Evolutionary conservation across 495 filamentous ascomycete genomes (phyloP).

Genomic region (Aspergillus conjunctus): DNA sequence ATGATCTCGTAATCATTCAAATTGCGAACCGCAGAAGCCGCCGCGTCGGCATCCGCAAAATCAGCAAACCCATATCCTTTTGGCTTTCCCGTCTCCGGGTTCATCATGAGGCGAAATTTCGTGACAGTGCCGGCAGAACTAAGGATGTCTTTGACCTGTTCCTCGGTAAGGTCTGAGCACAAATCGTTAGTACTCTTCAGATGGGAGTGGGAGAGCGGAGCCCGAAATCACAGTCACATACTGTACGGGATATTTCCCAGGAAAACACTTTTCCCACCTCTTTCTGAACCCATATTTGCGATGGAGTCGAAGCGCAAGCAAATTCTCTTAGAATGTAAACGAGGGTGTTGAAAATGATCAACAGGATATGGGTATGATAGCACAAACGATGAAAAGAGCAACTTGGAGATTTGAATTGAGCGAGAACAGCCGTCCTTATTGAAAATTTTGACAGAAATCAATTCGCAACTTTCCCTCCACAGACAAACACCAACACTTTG

Average conservation of each 20-base stretch:
- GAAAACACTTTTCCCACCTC: conserved; percentile 69
- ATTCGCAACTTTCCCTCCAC: background rate
- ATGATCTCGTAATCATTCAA: conserved; percentile 95
- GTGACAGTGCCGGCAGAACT: conserved; percentile 82
- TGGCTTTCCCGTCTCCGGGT: conserved; percentile 89
- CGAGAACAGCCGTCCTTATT: too few species aligned
- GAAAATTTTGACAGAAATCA: too few species aligned
- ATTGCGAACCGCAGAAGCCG: conserved; percentile 92
- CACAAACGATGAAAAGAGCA: background rate
- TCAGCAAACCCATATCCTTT: conserved; percentile 98
- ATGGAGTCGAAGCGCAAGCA: conserved; percentile 8
- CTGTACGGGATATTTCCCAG: conserved; percentile 81
- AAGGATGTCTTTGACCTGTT: conserved; percentile 91
- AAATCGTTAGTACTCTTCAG: conserved; percentile 3
- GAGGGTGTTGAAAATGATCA: background rate
- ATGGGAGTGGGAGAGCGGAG: background rate
- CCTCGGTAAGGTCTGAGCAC: conserved; percentile 78
- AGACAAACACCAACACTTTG: background rate
- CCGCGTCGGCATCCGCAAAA: conserved; percentile 86
- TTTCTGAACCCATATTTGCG: conserved; percentile 57
- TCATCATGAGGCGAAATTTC: conserved; percentile 94
- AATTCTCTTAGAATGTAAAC: background rate
- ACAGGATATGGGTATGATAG: background rate
- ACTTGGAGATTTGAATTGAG: background rate
- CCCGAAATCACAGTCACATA: conserved; percentile 22